A percentile compares a stretch with the other conserved stretches of the same genome.
Evolutionary conservation across 257 asterid species (phyloP).

Genomic region (Gentiana straminea): DNA sequence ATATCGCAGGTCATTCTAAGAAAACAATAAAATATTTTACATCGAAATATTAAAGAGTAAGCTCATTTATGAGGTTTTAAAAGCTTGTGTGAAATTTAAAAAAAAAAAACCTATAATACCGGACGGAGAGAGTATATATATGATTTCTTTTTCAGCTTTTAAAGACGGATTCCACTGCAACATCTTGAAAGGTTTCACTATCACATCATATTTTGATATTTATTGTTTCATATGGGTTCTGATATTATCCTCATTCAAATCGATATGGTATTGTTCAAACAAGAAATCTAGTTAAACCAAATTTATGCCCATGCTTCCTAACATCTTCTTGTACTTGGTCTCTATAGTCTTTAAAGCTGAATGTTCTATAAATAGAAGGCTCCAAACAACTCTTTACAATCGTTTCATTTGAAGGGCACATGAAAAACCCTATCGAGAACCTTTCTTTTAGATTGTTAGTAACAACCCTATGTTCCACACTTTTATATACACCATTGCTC

Average conservation of each 20-base stretch:
- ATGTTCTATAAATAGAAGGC: slow-evolving; percentile 51
- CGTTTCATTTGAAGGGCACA: slow-evolving; percentile 75
- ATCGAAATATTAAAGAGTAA: too few species aligned
- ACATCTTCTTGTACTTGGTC: slow-evolving; percentile 75
- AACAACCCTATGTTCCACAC: slow-evolving; percentile 82
- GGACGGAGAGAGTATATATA: too few species aligned
- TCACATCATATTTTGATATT: too few species aligned
- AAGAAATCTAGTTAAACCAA: slow-evolving; percentile 66
- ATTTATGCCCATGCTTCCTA: slow-evolving; percentile 53
- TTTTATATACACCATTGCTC: slow-evolving; percentile 78
- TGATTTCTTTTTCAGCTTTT: too few species aligned
- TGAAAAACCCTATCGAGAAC: slow-evolving; percentile 72
- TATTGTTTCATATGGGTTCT: too few species aligned
- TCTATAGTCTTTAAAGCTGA: slow-evolving; percentile 76
- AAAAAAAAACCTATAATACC: too few species aligned
- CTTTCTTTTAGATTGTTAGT: slow-evolving; percentile 56
- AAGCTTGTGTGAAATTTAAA: too few species aligned
- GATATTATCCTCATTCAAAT: not conserved
- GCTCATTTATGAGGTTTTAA: too few species aligned
- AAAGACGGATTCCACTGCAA: too few species aligned
- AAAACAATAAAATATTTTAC: too few species aligned
- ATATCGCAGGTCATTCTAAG: too few species aligned
- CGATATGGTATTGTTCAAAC: not conserved
- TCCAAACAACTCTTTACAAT: slow-evolving; percentile 32
- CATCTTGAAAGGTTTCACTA: too few species aligned